These are phyloP conservation scores for Triticum dicoccoides DNA, from an alignment of 176 grass and related monocot genomes.

Conservation along the genomic window DNA sequence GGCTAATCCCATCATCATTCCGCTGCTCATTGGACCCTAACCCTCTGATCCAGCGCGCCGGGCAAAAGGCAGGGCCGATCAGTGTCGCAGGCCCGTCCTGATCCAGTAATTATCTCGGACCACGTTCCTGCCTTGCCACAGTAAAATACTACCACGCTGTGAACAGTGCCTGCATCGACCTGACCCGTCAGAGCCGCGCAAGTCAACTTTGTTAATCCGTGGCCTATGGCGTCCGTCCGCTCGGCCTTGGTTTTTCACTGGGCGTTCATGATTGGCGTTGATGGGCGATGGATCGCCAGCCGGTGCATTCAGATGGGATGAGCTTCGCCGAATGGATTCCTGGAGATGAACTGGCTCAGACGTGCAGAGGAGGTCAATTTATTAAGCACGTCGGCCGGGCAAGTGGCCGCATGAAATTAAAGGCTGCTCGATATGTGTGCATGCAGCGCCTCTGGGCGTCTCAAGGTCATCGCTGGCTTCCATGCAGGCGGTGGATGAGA, in stretches of 20 bases:
- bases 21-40: constrained; percentile 34
- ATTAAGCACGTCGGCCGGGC: too few species aligned
- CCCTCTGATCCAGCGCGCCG: not conserved
- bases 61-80: not conserved
- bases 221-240: too few species aligned
- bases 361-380: too few species aligned
- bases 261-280: not conserved
- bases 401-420: too few species aligned
- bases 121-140: not conserved
- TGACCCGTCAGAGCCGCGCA: not conserved
- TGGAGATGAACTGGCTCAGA: too few species aligned
- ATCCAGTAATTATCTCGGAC: not conserved
- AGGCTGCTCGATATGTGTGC: too few species aligned
- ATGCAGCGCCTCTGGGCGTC: too few species aligned
- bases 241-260: not conserved
- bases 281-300: not conserved
- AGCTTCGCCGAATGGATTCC: too few species aligned
- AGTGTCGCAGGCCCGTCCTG: not conserved
- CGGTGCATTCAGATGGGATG: too few species aligned
- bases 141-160: not conserved
- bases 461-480: too few species aligned
- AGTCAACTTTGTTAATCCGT: not conserved
- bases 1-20: constrained; percentile 35
- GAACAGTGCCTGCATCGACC: not conserved
- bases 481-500: too few species aligned